Evolutionary conservation across 495 filamentous ascomycete species (phyloP).

Genomic region (Amphirosellinia nigrospora): DNA sequence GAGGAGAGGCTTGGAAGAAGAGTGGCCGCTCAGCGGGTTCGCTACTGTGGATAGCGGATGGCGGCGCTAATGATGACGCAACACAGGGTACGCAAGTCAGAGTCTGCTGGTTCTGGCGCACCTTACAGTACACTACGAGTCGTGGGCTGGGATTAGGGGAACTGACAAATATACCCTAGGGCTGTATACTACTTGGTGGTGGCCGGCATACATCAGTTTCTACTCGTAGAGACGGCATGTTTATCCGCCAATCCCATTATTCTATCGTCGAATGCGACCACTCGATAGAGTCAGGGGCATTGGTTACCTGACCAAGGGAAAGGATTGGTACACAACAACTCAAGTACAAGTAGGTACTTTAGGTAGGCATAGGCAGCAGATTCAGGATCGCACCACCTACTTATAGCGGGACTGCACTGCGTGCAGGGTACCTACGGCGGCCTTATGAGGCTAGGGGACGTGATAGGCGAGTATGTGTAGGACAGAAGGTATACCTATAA

Average conservation of each 20-base stretch:
- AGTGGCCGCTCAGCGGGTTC: slow-evolving; percentile 16
- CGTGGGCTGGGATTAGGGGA: slow-evolving; percentile 6
- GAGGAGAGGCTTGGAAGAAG: slow-evolving; percentile 6
- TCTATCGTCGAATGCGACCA: slow-evolving; percentile 13
- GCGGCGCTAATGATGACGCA: slow-evolving; percentile 28
- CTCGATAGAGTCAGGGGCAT: slow-evolving; percentile 7
- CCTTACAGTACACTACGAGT: background rate
- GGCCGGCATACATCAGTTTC: no score
- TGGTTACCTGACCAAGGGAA: no score
- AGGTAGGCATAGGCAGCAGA: background rate
- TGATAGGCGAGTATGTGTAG: background rate
- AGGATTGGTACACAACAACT: no score
- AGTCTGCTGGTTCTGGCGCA: slow-evolving; percentile 1
- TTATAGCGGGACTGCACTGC: slow-evolving; percentile 1
- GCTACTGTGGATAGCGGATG: background rate
- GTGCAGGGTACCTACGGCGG: no score
- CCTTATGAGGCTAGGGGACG: no score
- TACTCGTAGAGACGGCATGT: background rate
- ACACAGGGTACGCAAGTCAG: slow-evolving; percentile 1
- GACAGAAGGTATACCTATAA: no score
- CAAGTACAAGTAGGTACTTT: no score
- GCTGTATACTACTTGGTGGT: background rate
- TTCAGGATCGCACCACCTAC: background rate
- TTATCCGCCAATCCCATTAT: slow-evolving; percentile 11
- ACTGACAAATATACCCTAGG: slow-evolving; percentile 19